Evolutionary conservation across 2,329 filamentous ascomycete species (phyloP), one percentile per base, ranked within the genome.

Genomic region (Pezicula rhizophila): DNA sequence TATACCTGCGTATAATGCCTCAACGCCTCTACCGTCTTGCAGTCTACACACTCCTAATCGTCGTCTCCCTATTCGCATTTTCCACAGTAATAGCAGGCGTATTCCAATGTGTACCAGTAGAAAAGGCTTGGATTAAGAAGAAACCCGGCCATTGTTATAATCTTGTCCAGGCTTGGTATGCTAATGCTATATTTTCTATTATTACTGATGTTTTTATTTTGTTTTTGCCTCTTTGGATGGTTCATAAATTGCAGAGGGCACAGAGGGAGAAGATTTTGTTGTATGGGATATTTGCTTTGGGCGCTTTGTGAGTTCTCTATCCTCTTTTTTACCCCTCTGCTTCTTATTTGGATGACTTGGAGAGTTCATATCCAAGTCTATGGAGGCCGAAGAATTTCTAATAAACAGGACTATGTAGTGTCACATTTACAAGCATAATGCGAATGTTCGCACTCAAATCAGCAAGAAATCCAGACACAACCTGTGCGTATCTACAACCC

Each of bases 241-340:
- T 53, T 7, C 51, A 53, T 26, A 53, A 51, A 33, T 33, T 53
- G 35, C 52, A 53, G 40, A 49, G 52, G 28, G 42, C 46, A 18
- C 46, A 17, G 37, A 33, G 48, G 25, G 52, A 78, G 48, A 77
- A 79, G 46, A 59, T 76, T 12, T 76, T 74, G 1, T 68, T 83
- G 25, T 66, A 58, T 57, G 60, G 38, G 49, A 66, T 62, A 47
- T 66, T 66, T 62, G 67, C 63, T 15, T 53, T 65, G 51, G 70
- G 54, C 26, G 55, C 35, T 59, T 70, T 64, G 66, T 68, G 51
- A 57, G 66, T 60, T 40, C 2, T 2, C 17, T 15, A 11, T 23
- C 23, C 17, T 14, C 35, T 38, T 8, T 8, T 15, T n/a, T 2
- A 18, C 18, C 18, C 18, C 18, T 18, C 3, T 18, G 18, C 18